Evolutionary conservation across 2,329 filamentous ascomycete species (phyloP), one percentile per base, ranked within the genome.

Genomic region (Fusarium zealandicum): DNA sequence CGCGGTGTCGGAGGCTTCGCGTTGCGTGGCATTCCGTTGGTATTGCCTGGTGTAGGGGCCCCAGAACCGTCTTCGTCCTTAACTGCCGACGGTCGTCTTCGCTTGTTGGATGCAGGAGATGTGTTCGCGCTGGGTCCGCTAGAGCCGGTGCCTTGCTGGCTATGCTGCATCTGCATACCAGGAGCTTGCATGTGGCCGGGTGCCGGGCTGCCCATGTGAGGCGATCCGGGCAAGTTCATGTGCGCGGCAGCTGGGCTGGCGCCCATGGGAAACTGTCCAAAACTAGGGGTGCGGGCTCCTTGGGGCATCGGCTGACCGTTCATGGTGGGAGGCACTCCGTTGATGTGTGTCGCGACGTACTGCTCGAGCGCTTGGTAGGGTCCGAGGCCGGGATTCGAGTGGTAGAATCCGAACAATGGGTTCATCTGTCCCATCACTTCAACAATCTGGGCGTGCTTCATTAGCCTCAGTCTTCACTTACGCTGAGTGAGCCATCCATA

Each of bases 401-500:
- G 82, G 38, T 78, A 84, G 63, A 80, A 87, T 42, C 70, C 72
- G 69, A 89, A 87, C 4, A 89, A 72, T 2, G 84, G 83, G 62
- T 81, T 85, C 85, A 88, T 87, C 67, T 87, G 83, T 52, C 83
- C 82, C 76, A 88, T 82, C 33, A 88, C 84, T 69, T 88, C 85
- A 49, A 83, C 82, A 68, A 87, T 81, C 83, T 86, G 67, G 58
- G 61, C 40, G 27, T 32, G 38, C 37, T 41, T 49, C 41, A 57
- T 67, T 59, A 70, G 61, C 63, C 39, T 57, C 49, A 53, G 47
- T 59, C 53, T 49, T 43, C 53, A 60, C 53, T 49, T 61, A 57
- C 58, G 40, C 37, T 42, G 56, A 49, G 42, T 46, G 51, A 62
- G 53, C 50, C 44, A 28, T 45, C 40, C 74, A 35, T 76, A 85